Percentiles rank a stretch among this genome's conserved stretches.
phyloP scores from a whole-genome alignment of 148 eudicot genomes.

The Salicornia ramosissima region DNA sequence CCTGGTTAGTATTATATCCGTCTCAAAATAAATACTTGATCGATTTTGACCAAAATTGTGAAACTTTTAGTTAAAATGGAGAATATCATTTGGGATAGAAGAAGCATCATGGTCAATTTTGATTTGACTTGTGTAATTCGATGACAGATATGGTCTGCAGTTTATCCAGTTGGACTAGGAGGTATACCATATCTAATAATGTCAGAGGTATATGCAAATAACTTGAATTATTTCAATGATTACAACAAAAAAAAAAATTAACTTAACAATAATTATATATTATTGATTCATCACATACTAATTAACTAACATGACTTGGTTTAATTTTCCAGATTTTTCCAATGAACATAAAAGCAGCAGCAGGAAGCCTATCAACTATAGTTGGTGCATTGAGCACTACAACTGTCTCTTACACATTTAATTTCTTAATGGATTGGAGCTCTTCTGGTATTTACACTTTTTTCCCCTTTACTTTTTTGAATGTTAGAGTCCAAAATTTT shows the following conservation, averaged over 20 bases:
- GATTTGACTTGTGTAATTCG: background rate
- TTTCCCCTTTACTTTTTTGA: background rate
- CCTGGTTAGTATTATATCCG: no score
- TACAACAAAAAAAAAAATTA: no score
- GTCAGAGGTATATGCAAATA: constrained; percentile 34
- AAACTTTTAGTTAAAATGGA: no score
- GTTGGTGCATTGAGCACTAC: constrained; percentile 17
- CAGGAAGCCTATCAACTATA: constrained; percentile 32
- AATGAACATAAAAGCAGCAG: constrained; percentile 35
- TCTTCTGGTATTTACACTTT: constrained; percentile 23
- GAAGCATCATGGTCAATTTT: no score
- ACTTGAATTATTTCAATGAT: no score
- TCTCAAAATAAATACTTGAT: no score
- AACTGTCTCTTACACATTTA: constrained; percentile 32
- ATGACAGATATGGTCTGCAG: constrained; percentile 25
- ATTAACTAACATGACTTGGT: background rate
- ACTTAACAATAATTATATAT: no score
- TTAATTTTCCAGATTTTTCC: constrained; percentile 33
- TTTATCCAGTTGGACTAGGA: constrained; percentile 34
- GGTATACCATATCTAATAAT: constrained; percentile 36
- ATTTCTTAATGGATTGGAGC: constrained; percentile 39
- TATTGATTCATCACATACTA: no score
- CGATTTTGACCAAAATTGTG: no score
- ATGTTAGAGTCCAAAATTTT: no score
- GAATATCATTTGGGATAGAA: no score